phyloP scores from a whole-genome alignment of 768 basidiomycete species.

The Phlegmacium glaucopus region DNA sequence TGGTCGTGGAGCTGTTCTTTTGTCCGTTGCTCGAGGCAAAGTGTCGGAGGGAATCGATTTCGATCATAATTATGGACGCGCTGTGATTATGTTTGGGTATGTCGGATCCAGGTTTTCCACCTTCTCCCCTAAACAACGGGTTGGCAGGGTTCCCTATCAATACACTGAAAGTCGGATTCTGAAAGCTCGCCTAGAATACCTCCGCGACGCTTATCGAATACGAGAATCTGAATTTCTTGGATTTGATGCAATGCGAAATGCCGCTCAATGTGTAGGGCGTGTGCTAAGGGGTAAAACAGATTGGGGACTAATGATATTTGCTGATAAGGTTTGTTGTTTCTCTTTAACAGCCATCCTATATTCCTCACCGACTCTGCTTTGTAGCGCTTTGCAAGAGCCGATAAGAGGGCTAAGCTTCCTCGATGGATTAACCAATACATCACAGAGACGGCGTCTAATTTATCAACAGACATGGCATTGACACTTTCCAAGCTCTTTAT shows the following conservation, averaged over 20 bases:
- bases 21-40: slow-evolving; percentile 98
- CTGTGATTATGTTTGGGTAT: slow-evolving; percentile 99
- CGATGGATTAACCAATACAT: slow-evolving; percentile 99
- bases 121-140: not conserved
- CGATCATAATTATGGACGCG: slow-evolving; percentile 98
- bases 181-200: slow-evolving; percentile 94
- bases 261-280: slow-evolving; percentile 98
- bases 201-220: slow-evolving; percentile 97
- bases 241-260: slow-evolving; percentile 99
- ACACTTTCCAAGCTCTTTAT: slow-evolving; percentile 95
- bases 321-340: slow-evolving; percentile 73
- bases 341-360: not conserved
- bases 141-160: slow-evolving; percentile 83
- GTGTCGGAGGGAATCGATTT: slow-evolving; percentile 99
- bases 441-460: slow-evolving; percentile 95
- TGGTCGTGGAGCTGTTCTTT: slow-evolving; percentile 91
- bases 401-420: slow-evolving; percentile 93
- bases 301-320: slow-evolving; percentile 99
- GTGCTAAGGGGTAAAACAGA: slow-evolving; percentile 98
- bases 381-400: slow-evolving; percentile 87
- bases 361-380: slow-evolving; percentile 1
- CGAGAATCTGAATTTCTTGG: slow-evolving; percentile 98
- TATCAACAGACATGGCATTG: slow-evolving; percentile 97
- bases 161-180: slow-evolving; percentile 98
- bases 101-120: slow-evolving; percentile 4